These are phyloP conservation scores for Cryptococcus hybrid DNA, from an alignment of 1,284 basidiomycete genomes.

Conservation along the genomic window DNA sequence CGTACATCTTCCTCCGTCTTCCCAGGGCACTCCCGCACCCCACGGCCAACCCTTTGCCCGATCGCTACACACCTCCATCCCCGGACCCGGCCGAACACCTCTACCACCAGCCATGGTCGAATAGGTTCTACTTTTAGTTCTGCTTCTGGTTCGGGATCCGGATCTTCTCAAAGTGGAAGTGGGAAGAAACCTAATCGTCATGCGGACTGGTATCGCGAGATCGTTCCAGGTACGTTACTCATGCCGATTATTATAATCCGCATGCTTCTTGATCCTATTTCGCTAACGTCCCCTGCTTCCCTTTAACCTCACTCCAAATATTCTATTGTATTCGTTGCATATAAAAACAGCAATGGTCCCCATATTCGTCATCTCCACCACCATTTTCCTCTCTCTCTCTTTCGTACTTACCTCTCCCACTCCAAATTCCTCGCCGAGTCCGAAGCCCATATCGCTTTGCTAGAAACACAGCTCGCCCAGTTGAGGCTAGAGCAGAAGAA, in stretches of 20 bases:
- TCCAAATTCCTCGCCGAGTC: conserved; percentile 38
- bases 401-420: conserved; percentile 21
- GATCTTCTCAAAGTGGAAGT: background rate
- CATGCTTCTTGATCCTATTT: background rate
- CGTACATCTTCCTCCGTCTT: no score
- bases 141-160: no score
- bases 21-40: no score
- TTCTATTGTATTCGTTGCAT: no score
- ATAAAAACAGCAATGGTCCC: conserved; percentile 44
- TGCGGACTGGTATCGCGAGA: conserved; percentile 21
- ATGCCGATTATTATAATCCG: background rate
- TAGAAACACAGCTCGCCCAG: conserved; percentile 39
- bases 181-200: conserved; percentile 14
- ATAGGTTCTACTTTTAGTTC: no score
- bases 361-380: conserved; percentile 46
- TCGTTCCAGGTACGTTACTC: conserved; percentile 18
- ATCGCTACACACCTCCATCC: no score
- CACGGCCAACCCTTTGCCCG: no score
- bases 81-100: no score
- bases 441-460: conserved; percentile 32
- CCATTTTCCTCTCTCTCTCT: conserved; percentile 42
- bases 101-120: no score
- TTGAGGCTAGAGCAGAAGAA: conserved; percentile 27
- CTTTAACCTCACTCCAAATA: background rate
- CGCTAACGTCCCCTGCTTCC: background rate